Percentiles rank a stretch among this genome's conserved stretches.
Evolutionary conservation across 768 basidiomycete genomes (phyloP).

Genomic region (Daedalea quercina): DNA sequence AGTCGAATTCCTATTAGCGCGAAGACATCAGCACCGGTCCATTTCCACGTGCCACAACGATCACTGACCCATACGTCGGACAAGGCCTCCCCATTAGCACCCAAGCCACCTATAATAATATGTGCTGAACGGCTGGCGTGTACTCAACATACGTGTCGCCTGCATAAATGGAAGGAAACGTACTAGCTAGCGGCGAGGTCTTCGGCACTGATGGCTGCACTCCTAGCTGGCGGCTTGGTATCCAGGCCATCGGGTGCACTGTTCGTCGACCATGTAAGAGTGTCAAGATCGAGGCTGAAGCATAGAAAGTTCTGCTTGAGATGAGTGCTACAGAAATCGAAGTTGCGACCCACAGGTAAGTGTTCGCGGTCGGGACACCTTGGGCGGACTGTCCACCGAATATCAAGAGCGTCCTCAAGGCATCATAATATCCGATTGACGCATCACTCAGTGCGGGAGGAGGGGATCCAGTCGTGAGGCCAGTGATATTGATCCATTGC

Average conservation of each 20-base stretch:
- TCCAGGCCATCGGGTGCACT: constrained; percentile 41
- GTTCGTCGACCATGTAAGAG: constrained; percentile 55
- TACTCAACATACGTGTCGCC: constrained; percentile 10
- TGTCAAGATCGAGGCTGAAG: constrained; percentile 54
- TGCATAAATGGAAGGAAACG: constrained; percentile 24
- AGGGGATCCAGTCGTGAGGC: constrained; percentile 42
- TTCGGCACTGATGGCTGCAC: constrained; percentile 53
- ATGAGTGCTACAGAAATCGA: too few species aligned
- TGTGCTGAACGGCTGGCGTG: constrained; percentile 60
- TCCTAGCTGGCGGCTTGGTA: constrained; percentile 51
- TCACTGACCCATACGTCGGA: constrained; percentile 68
- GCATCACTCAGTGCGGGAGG: constrained; percentile 67
- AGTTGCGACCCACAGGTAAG: constrained; percentile 50
- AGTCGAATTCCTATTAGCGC: constrained; percentile 64
- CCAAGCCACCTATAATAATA: constrained; percentile 68
- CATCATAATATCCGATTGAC: constrained; percentile 50
- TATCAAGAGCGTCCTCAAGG: constrained; percentile 52
- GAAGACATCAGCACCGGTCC: constrained; percentile 6
- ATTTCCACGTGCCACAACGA: neutral
- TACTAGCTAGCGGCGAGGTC: constrained; percentile 84
- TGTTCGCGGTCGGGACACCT: constrained; percentile 55
- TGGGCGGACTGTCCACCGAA: constrained; percentile 72
- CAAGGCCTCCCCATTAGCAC: constrained; percentile 42
- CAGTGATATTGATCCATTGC: constrained; percentile 66
- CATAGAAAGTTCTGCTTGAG: too few species aligned